Evolutionary conservation across 345 rosid species (phyloP), one percentile per base, ranked within the genome.

Genomic region (Isatis tinctoria): DNA sequence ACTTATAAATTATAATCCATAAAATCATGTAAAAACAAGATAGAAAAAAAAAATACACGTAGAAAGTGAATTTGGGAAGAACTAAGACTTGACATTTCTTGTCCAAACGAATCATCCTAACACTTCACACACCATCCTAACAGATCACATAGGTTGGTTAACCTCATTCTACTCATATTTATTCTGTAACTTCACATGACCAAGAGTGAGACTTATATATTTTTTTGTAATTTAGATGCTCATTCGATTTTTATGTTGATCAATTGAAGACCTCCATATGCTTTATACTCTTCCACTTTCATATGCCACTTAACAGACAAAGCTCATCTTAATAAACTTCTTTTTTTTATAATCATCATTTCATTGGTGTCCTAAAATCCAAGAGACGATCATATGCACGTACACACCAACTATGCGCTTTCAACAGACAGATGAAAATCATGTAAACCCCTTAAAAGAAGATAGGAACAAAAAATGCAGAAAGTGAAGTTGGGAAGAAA

Each of bases 321-420:
- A 43, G 6, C 33, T n/a, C 13, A 61, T 33, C 30, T 39, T 37
- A 28, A 52, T 8, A 12, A n/a, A 32, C 62, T 57, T 47, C 12
- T 54, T 16, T 64, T 37, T 9, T 45, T 5, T 12, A 30, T 47
- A 18, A 64, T 24, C 54, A 40, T 17, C 66, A 56, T 66, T 45
- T 36, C 60, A 17, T 66, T 48, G 67, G 44, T 74, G 67, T 74
- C 43, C 66, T 65, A 45, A 66, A 28, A 36, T 10, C 28, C 35
- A 33, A 75, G 69, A 51, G 26, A 75, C 32, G 58, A 60, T 43
- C 74, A 75, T 52, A 67, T 17, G 69, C 79, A 68, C 58, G 63
- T 68, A 69, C 69, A 69, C 69, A 75, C 64, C 70, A 75, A 60
- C 43, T 16, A 51, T 60, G 41, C 33, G 47, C 60, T 75, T 41